Evolutionary conservation across 371 early-diverging fungal species (phyloP).

Genomic region (Nematocida parisii): DNA sequence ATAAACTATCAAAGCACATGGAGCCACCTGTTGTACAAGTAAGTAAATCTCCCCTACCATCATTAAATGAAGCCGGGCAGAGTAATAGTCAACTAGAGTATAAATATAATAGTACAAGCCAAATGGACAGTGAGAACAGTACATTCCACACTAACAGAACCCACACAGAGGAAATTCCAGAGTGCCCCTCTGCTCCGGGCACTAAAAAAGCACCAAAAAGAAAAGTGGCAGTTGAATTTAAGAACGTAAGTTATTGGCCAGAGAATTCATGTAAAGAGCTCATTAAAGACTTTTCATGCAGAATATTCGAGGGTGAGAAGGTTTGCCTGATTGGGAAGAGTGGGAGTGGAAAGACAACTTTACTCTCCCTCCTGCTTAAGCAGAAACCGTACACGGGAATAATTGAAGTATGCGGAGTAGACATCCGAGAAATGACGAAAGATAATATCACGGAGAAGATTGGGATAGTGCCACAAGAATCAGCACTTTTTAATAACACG

Average conservation of each 20-base stretch:
- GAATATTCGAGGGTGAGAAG: constrained; percentile 72
- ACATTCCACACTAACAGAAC: background rate
- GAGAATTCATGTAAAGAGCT: constrained; percentile 70
- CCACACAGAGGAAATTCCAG: background rate
- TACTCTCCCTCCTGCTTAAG: constrained; percentile 75
- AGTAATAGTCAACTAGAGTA: too few relatives aligned
- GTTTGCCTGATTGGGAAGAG: constrained; percentile 88
- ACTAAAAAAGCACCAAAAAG: background rate
- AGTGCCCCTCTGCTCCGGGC: background rate
- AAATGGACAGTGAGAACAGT: background rate
- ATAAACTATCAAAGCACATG: background rate
- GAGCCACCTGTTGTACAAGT: background rate
- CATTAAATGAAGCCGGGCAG: background rate
- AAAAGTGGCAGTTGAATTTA: constrained; percentile 21
- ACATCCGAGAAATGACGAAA: constrained; percentile 73
- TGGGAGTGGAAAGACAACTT: constrained; percentile 96
- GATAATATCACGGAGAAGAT: constrained; percentile 73
- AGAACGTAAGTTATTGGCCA: constrained; percentile 33
- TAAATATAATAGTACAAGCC: background rate
- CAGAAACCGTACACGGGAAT: constrained; percentile 79
- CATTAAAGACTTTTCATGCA: constrained; percentile 75
- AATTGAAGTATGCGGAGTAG: constrained; percentile 76
- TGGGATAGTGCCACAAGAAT: constrained; percentile 82
- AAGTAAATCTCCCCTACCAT: background rate
- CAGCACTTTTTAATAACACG: constrained; percentile 75